phyloP scores from a whole-genome alignment of 1,284 basidiomycete genomes.

The Cerioporus squamosus region DNA sequence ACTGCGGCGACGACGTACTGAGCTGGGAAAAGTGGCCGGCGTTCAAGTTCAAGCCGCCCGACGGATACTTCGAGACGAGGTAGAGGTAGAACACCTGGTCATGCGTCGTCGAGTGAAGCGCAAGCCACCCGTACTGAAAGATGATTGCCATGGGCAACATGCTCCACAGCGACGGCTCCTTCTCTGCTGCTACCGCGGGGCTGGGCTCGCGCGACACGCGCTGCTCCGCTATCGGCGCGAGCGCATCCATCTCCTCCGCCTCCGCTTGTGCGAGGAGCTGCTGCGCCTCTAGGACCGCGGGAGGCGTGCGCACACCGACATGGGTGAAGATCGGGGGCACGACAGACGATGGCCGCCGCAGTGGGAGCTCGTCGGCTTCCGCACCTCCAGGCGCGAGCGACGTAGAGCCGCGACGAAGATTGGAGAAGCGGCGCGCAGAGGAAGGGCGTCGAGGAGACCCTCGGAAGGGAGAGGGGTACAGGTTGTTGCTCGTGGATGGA shows the following conservation, averaged over 20 bases:
- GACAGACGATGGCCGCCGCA: constrained; percentile 56
- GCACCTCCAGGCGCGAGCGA: constrained; percentile 8
- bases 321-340: constrained; percentile 82
- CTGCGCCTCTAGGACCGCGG: constrained; percentile 72
- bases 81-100: constrained; percentile 86
- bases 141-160: constrained; percentile 75
- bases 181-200: constrained; percentile 35
- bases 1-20: constrained; percentile 47
- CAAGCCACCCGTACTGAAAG: constrained; percentile 78
- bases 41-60: constrained; percentile 76
- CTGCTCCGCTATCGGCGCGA: constrained; percentile 59
- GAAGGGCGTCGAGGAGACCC: constrained; percentile 28
- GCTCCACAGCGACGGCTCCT: constrained; percentile 62
- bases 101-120: constrained; percentile 82
- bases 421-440: constrained; percentile 21
- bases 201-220: constrained; percentile 28
- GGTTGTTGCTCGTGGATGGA: constrained; percentile 18
- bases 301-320: constrained; percentile 74
- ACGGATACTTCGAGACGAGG: constrained; percentile 73
- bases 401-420: constrained; percentile 22
- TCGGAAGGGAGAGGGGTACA: constrained; percentile 14
- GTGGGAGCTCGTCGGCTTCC: constrained; percentile 35
- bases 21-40: constrained; percentile 84
- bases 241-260: constrained; percentile 42
- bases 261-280: constrained; percentile 51